Evolutionary conservation across 2,329 filamentous ascomycete genomes (phyloP), one percentile per base, ranked within the genome.

Genomic region (Penicillium hesseltinei): DNA sequence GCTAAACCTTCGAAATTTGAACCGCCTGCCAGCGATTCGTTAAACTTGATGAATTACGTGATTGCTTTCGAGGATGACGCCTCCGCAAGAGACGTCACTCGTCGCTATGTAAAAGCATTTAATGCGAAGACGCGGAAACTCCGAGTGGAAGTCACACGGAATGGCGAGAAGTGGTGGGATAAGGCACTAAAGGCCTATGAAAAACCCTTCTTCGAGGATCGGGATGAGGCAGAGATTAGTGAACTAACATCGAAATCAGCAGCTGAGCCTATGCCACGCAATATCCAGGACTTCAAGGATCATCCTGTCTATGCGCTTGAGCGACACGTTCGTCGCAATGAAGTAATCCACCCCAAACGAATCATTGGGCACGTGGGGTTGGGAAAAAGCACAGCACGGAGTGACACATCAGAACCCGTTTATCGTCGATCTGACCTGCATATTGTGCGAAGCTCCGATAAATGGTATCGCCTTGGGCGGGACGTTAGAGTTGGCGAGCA

Each of bases 391-490:
- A 68, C 70, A 4, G 62, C 75, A 3, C 73, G 77, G 75, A 83
- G 61, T 68, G 77, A 80, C 43, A 68, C 78, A 0, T 77, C 93
- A 60, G 92, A 96, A 71, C 84, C 85, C 51, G 88, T 99, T 0
- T 99, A 91, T 71, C 86, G 92, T 25, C 84, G 94, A 4, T 82
- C 81, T 47, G 91, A 97, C 70, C 91, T 99, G 0, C 86, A 90
- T 51, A 69, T 86, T 5, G 91, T 91, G 1, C 84, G 87, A 60
- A 95, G 87, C 60, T 87, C 86, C 3, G 91, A 96, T 64, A 91
- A 89, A 62, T 99, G 94, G 95, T 97, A 94, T 73, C 86, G 92
- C 2, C 76, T 93, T 58, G 94, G 94, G 0, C 83, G 91, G 27
- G 88, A 92, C 62, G 85, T 99, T 8, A 90, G 86, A 63, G 76